Conservation (phyloP, 2,329 filamentous ascomycete species). For the Juglanconis sp. region DNA sequence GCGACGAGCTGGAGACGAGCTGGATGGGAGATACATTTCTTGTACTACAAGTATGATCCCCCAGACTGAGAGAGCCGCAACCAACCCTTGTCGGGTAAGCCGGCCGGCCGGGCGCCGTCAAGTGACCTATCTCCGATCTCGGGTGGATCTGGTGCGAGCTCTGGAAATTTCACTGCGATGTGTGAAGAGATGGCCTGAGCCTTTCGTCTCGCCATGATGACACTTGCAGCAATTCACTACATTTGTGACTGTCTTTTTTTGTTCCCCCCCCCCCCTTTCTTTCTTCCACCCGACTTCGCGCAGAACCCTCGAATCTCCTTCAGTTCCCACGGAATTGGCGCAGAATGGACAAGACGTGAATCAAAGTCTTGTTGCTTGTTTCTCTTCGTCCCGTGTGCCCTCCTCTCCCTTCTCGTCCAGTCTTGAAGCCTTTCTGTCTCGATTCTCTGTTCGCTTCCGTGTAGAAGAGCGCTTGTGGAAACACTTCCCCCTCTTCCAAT, state of each 20-base stretch:
- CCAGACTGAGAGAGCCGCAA: too few relatives aligned
- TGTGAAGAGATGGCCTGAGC: too few relatives aligned
- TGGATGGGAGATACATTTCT: too few relatives aligned
- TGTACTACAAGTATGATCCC: too few relatives aligned
- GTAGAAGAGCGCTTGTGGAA: neutral
- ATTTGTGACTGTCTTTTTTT: neutral
- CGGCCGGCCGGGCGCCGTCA: neutral
- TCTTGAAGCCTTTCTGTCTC: neutral
- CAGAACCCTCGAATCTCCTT: neutral
- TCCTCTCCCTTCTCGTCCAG: neutral
- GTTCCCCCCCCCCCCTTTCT: neutral
- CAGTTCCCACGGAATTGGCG: neutral
- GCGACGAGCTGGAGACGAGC: too few relatives aligned
- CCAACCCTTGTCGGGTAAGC: too few relatives aligned
- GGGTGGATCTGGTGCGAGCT: neutral
- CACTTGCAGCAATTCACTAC: slow-evolving; percentile 1
- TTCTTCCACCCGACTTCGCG: neutral
- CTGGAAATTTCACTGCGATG: slow-evolving; percentile 5
- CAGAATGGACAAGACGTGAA: slow-evolving; percentile 16
- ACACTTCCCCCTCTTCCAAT: neutral
- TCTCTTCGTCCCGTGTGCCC: neutral
- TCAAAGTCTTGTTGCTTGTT: neutral
- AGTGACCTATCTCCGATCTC: slow-evolving; percentile 6
- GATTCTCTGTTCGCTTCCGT: neutral
- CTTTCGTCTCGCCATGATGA: too few relatives aligned